Evolutionary conservation across 352 stramenopile species (phyloP), one percentile per base, ranked within the genome.

Genomic region (Globisporangium camurandrum): DNA sequence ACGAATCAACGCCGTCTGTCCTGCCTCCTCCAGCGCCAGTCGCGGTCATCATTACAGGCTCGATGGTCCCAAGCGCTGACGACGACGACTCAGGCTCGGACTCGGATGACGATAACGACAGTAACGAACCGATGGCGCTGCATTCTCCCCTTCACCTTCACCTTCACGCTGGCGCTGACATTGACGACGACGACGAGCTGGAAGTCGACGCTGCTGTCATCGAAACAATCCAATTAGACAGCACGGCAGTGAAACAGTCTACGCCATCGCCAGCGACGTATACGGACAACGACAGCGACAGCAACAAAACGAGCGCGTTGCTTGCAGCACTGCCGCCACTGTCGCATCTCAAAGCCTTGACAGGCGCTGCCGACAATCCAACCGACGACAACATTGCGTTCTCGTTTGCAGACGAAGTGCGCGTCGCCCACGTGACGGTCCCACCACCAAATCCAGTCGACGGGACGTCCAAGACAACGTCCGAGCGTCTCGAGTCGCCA

Each of bases 101-200:
- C 27, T 62, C 51, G 9, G 39, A 62, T 4, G 57, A 72, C 23
- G 66, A 76, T 2, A 55, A 73, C 7, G 56, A 12, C 4, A 41
- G 9, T 10, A 57, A 66, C 2, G 22, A 39, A 17, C 11, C 22
- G 23, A 7, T 14, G 14, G 20, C 55, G 24, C 40, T 46, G 31
- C n/a, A n/a, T n/a, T n/a, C n/a, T n/a, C n/a, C n/a, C n/a, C n/a
- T n/a, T n/a, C n/a, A n/a, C n/a, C n/a, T n/a, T n/a, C n/a, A n/a
- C n/a, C n/a, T n/a, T n/a, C n/a, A n/a, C n/a, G n/a, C n/a, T n/a
- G n/a, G n/a, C n/a, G 48, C 4, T 27, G 46, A 33, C 41, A 63
- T 70, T 12, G 65, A 73, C 19, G 68, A 78, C 20, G 70, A 76
- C n/a, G 70, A 82, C 16, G 61, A 73, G n/a, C 39, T 82, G 33